These are phyloP conservation scores for Penicillium chermesinum DNA, from an alignment of 495 filamentous ascomycete genomes.

Conservation along the genomic window DNA sequence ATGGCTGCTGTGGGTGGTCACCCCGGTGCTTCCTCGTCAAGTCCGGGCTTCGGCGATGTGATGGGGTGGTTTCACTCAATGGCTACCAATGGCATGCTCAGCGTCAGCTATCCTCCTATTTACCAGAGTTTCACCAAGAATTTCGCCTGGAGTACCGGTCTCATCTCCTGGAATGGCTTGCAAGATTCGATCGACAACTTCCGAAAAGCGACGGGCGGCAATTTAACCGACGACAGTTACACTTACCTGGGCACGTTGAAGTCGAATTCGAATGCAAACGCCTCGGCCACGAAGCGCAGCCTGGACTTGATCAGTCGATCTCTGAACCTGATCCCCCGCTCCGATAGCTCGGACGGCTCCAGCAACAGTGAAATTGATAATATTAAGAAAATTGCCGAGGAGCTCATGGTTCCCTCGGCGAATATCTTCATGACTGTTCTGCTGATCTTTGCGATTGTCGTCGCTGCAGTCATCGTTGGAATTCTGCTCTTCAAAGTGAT, in stretches of 20 bases:
- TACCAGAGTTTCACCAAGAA: constrained; percentile 87
- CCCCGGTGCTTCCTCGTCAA: constrained; percentile 61
- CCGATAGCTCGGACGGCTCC: constrained; percentile 39
- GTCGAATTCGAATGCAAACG: constrained; percentile 35
- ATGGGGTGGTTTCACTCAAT: constrained; percentile 89
- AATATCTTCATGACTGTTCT: constrained; percentile 97
- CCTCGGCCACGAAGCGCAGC: constrained; percentile 42
- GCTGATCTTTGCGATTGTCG: constrained; percentile 78
- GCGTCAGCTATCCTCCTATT: constrained; percentile 76
- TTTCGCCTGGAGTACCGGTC: constrained; percentile 85
- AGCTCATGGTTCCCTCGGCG: constrained; percentile 74
- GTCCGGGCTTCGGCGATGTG: constrained; percentile 81
- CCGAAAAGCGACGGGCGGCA: constrained; percentile 73
- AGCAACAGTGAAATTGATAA: constrained; percentile 44
- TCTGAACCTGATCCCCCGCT: constrained; percentile 38
- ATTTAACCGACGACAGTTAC: constrained; percentile 74
- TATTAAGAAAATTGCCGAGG: constrained; percentile 69
- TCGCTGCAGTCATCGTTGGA: constrained; percentile 77
- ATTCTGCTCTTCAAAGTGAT: constrained; percentile 90
- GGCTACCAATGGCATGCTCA: constrained; percentile 94
- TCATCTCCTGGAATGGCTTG: constrained; percentile 77
- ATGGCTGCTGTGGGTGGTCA: constrained; percentile 57
- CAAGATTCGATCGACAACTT: constrained; percentile 84
- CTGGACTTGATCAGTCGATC: constrained; percentile 51
- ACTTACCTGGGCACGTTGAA: constrained; percentile 62